Base-by-base conservation (phyloP, 768 basidiomycete species). In the Candolleomyces eurysporus region DNA sequence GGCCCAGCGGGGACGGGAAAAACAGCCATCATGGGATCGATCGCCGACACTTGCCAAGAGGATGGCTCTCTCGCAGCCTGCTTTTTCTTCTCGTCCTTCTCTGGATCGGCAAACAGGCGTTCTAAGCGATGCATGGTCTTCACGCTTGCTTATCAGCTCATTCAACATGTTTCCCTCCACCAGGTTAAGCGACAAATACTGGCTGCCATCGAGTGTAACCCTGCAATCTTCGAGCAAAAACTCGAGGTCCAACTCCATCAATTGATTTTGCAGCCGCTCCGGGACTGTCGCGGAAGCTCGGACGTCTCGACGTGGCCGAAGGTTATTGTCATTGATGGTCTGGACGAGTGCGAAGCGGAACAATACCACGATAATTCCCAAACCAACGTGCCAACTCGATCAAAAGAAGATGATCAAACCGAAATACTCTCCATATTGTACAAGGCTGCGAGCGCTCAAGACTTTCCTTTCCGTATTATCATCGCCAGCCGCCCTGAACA, bases 81-180 rank as follows among this genome's bases (percentile, higher is more conserved):
- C 30, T 58, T 58, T 21, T 59, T 62, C 50, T 62, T 62, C 40
- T 62, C 48, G 48, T 49, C 48, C 10, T 49, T 49, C 48, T 49
- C 48, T 13, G 48, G 16, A 11, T 17, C 16, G 10, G 22, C 13
- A 2, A 49, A 22, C n/a, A 17, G 48, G 48, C 48, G 22, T 11
- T 49, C 48, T 10, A 49, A 49, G 48, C 48, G 48, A 21, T 49
- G 22, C 48, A 2, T 49, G 2, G 42, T 43, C 13, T 11, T n/a
- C 11, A 43, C 42, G 42, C n/a, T 43, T 11, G 42, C 42, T 13
- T 49, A 49, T 5, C 48, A 49, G 48, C 48, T 49, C 48, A 10
- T 49, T 10, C 48, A 22, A 49, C 48, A n/a, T 19, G 48, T 2
- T 49, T 13, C 48, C 22, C 21, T 21, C 6, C 10, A 19, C 16